Evolutionary conservation across 2,329 filamentous ascomycete genomes (phyloP), one percentile per base, ranked within the genome.

Genomic region (Penicillium fuscoglaucum): DNA sequence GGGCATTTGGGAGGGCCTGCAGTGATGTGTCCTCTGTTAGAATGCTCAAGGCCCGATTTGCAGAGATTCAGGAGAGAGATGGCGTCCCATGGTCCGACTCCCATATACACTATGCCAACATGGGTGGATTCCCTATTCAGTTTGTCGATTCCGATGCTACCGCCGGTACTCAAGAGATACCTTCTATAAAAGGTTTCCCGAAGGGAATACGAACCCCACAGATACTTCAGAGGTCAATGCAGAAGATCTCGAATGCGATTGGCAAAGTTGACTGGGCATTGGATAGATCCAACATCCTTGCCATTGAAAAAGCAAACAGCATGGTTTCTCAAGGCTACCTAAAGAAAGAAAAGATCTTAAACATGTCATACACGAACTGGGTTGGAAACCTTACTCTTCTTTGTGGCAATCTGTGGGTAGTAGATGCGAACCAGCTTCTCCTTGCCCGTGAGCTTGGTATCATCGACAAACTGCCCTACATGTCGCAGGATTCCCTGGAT

Each of bases 71-170:
- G 17, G 24, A 43, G 4, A 24, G 6, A 44, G 50, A 52, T 15
- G 29, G 19, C 21, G 21, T 45, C 13, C 50, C 50, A n/a, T 52
- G 40, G 29, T 45, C 39, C 3, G 19, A 13, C 10, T 35, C 50
- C 4, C 50, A 45, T 44, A 45, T 37, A 21, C 31, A 52, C 29
- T 37, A 53, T 12, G 51, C 40, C 12, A 45, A 53, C 26, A 53
- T 52, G 50, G 40, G 51, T 15, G 41, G 51, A 35, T 53, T 53
- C 15, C 15, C 17, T 28, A 45, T 53, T 15, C 40, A 19, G 15
- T 45, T 53, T 10, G 51, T 10, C 8, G 1, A 45, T 12, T 21
- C 13, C 3, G 10, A 51, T 26, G 6, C 17, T 24, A 33, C 12
- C 31, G 6, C 9, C 17, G 21, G 8, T 26, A 26, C 46, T 12